phyloP scores from a whole-genome alignment of 2,329 filamentous ascomycete genomes.

The Penicillium sp. region DNA sequence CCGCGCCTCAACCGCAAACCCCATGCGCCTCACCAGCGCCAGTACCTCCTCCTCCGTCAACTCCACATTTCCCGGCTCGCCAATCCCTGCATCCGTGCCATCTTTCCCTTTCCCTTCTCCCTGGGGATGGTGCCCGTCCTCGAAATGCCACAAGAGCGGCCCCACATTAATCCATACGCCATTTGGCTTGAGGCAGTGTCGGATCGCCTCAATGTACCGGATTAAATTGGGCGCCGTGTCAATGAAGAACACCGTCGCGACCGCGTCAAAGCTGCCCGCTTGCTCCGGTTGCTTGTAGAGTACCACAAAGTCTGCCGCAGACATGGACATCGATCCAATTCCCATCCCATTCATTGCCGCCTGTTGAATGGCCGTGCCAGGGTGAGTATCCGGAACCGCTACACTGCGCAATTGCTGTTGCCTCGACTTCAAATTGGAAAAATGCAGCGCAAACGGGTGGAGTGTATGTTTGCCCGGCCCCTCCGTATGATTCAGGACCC shows the following conservation, averaged over 20 bases:
- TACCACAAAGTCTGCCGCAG: constrained; percentile 89
- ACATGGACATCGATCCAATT: constrained; percentile 83
- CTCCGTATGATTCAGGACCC: constrained; percentile 58
- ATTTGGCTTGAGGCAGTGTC: constrained; percentile 73
- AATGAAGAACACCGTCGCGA: constrained; percentile 92
- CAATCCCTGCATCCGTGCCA: constrained; percentile 65
- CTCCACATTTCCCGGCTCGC: constrained; percentile 87
- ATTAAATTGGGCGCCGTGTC: constrained; percentile 95
- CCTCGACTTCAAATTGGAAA: constrained; percentile 81
- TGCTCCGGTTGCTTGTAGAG: constrained; percentile 72
- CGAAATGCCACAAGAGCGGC: constrained; percentile 94
- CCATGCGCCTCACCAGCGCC: constrained; percentile 71
- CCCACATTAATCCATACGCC: constrained; percentile 90
- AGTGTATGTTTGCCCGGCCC: constrained; percentile 69
- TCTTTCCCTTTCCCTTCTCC: constrained; percentile 9
- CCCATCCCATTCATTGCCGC: constrained; percentile 28
- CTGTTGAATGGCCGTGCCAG: constrained; percentile 59
- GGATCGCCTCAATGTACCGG: constrained; percentile 83
- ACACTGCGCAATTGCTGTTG: constrained; percentile 75
- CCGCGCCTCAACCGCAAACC: constrained; percentile 73
- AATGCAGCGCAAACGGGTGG: constrained; percentile 83
- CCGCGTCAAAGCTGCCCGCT: constrained; percentile 71
- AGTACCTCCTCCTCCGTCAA: constrained; percentile 87
- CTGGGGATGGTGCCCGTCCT: constrained; percentile 55
- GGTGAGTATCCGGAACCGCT: constrained; percentile 79